Evolutionary conservation across 257 asterid species (phyloP), one percentile per base, ranked within the genome.

Genomic region (Solanum pimpinellifolium): DNA sequence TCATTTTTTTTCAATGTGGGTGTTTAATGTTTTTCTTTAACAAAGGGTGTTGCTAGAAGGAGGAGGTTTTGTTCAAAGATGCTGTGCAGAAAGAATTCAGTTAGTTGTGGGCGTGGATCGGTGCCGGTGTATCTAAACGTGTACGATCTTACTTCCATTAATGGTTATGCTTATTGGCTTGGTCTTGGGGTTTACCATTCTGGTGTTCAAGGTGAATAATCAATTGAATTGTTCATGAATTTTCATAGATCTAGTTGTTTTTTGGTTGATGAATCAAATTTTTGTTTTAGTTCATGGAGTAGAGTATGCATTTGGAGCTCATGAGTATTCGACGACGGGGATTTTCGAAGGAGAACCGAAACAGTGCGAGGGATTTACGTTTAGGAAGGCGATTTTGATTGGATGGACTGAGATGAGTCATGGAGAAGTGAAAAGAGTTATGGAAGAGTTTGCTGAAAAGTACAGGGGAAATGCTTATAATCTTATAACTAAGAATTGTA

Each of bases 151-250:
- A 94, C 98, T 60, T 23, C 97, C 52, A 91, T 94, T 41, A 96
- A 96, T 84, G 96, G 96, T 80, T 96, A 94, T 73, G 99, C 98
- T 89, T 94, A 95, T 70, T 96, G 99, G 99, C 84, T 96, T 39
- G 99, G 99, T 46, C 98, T 96, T 29, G 99, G 98, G 35, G 99
- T 92, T 68, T 95, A 92, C 90, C 99, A 96, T 91, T 96, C 99
- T 75, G 99, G 97, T 15, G 94, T 96, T 89, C 95, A 96, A 95
- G 98, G 99, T 95, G 10, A 73, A 91, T 66, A 29, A 31, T 39
- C 29, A 10, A 42, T 10, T 73, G 81, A 73, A 69, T 69, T 69
- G 23, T 29, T 13, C 12, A 0, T 70, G 44, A 16, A 20, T 37
- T 74, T 21, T 21, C 18, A 3, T 73, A 74, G 84, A 78, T 78